Base-by-base conservation (phyloP, 2,329 filamentous ascomycete species). In the Sphaerulina populicola region DNA sequence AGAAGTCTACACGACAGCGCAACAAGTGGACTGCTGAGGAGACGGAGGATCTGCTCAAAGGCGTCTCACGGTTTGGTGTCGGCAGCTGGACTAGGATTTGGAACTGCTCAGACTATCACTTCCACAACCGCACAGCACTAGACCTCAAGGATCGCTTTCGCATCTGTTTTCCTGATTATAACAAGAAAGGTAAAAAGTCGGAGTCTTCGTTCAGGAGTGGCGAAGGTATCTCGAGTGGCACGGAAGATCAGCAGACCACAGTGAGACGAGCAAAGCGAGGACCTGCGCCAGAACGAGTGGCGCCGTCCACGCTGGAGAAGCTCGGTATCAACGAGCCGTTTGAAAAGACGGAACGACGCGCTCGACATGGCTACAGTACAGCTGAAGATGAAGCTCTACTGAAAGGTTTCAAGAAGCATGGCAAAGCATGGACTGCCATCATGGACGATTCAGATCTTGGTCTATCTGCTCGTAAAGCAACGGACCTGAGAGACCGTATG, bases 21-120 rank as follows among this genome's bases (percentile, higher is more conserved):
- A 80, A 77, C 49, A 77, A 74, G 55, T 84, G 81, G 81, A 77
- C 76, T 1, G 75, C 81, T n/a, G 70, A 79, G 55, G 81, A 84
- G 64, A 83, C 80, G 0, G 71, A 70, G 27, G 71, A 77, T 56
- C 64, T 84, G 23, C 68, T 83, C 10, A 69, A 74, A 51, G 81
- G 81, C 0, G 80, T 82, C 7, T 72, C 76, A 35, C 76, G 73
- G 55, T 81, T 78, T 59, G 81, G 80, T 1, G 78, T 82, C 53
- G 81, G 81, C 2, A 81, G 74, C 55, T 84, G 81, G 81, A 83
- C 80, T 50, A 76, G 75, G 56, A 83, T 84, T 14, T 63, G 82
- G 23, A 70, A 77, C 2, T 76, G 78, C 56, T 64, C 75, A 12
- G 77, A 80, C 31, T 77, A 79, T 52, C 69, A 68, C 2, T 83